Base-by-base conservation (phyloP, 1,284 basidiomycete genomes). In the Hortiboletus rubellus region DNA sequence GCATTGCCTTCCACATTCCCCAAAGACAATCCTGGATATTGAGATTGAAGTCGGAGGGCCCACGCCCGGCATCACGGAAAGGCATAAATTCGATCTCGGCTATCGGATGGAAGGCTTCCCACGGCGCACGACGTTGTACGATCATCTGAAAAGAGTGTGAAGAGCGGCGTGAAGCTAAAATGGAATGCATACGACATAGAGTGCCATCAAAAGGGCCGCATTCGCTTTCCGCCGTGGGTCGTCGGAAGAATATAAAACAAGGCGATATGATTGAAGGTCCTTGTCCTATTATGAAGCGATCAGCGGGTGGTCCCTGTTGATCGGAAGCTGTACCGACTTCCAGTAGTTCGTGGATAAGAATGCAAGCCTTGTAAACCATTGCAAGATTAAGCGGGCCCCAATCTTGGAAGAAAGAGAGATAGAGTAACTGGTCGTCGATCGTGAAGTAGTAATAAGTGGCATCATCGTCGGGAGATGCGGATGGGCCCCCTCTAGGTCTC, bases 61-160 rank as follows among this genome's bases (percentile, higher is more conserved):
- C 95, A 55, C 94, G 87, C 7, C 96, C 96, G 12, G 97, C 97
- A 67, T 99, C 97, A 59, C 97, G 84, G 73, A 98, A 99, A 7
- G 95, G 92, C 83, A 93, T 89, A 69, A 97, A 91, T 73, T 96
- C 93, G 45, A 96, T 71, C 67, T 93, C 88, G 40, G 93, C 91
- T 52, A 97, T 88, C 6, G 96, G 94, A 66, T 92, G 86, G 72
- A 97, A 96, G 3, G 94, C 94, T 73, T 97, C 93, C 85, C 94
- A 96, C 27, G 96, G 96, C n/a, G 89, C 83, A 57, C 89, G 87
- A 60, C 93, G 84, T 72, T 92, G 88, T 7, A 98, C 94, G 62
- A 98, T 94, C 84, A 98, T 90, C 94, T 97, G 69, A 33, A 43
- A 48, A 55, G 53, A 38, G 52, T 52, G 58, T 71, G 60, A 62